A percentile compares a stretch with the other conserved stretches of the same genome.
Evolutionary conservation across 2,329 filamentous ascomycete genomes (phyloP).

Genomic region (Simplicillium aogashimaense): DNA sequence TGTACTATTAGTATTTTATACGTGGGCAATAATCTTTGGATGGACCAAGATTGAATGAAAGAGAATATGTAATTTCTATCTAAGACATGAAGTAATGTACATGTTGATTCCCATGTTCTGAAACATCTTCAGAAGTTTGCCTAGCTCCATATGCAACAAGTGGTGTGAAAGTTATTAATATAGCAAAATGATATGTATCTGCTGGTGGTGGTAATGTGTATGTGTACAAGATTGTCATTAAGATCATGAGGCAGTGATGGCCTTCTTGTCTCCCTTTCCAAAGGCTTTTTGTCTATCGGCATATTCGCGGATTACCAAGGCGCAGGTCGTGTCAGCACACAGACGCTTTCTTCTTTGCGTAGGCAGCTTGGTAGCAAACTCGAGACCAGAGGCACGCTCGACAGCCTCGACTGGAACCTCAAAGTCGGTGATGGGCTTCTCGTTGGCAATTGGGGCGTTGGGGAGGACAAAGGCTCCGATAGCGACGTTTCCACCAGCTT

Average conservation of each 20-base stretch:
- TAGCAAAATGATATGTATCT: too few relatives aligned
- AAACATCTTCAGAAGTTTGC: too few relatives aligned
- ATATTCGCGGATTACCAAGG: conserved; percentile 75
- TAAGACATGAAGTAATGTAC: too few relatives aligned
- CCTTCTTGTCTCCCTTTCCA: conserved; percentile 24
- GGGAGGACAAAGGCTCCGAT: conserved; percentile 92
- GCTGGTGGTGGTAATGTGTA: too few relatives aligned
- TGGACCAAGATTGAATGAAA: too few relatives aligned
- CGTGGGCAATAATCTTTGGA: too few relatives aligned
- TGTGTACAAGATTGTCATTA: conserved; percentile 3
- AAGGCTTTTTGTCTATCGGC: conserved; percentile 51
- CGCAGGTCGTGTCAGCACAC: conserved; percentile 79
- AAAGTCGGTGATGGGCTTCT: conserved; percentile 80
- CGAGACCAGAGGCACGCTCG: conserved; percentile 82
- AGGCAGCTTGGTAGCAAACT: conserved; percentile 78
- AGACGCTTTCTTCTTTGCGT: conserved; percentile 63
- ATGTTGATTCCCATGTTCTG: too few relatives aligned
- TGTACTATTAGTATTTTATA: too few relatives aligned
- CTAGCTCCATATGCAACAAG: too few relatives aligned
- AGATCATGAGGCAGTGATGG: conserved; percentile 9
- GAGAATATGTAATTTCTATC: too few relatives aligned
- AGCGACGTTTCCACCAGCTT: conserved; percentile 62
- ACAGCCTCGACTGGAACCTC: conserved; percentile 91
- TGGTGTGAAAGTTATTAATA: too few relatives aligned
- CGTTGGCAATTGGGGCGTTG: conserved; percentile 80